These are phyloP conservation scores for Guillardia theta DNA, from an alignment of 78 protist genomes.

Conservation along the genomic window DNA sequence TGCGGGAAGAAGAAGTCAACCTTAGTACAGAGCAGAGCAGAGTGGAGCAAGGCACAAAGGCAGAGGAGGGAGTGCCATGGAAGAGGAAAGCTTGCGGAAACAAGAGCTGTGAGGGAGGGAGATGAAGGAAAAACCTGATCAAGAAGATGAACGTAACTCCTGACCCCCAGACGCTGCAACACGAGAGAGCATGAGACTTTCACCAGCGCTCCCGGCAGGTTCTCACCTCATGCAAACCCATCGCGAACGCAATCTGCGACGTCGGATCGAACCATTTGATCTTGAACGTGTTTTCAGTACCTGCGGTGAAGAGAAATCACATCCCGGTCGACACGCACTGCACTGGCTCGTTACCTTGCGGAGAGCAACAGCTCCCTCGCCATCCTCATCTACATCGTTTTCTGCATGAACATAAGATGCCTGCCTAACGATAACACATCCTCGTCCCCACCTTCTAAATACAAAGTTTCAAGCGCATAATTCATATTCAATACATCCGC, in stretches of 20 bases:
- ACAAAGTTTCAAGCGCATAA: background rate
- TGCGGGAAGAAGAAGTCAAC: background rate
- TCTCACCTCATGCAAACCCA: background rate
- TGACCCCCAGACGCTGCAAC: background rate
- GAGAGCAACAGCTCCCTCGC: background rate
- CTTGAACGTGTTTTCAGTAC: background rate
- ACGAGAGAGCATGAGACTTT: background rate
- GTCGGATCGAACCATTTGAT: background rate
- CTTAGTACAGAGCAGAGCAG: background rate
- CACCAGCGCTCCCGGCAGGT: background rate
- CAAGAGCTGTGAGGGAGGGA: background rate
- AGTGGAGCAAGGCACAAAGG: background rate
- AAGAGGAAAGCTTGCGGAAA: background rate
- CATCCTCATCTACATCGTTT: background rate
- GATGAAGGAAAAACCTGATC: background rate
- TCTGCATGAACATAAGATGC: background rate
- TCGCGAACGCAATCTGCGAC: background rate
- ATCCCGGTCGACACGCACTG: too few relatives aligned
- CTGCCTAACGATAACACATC: background rate
- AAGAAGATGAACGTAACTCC: background rate
- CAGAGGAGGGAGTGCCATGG: background rate
- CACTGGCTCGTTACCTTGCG: background rate
- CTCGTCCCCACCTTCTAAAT: background rate
- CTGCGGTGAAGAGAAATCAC: background rate
- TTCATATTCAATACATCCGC: background rate